phyloP scores from a whole-genome alignment of 345 rosid species.

The thale cress (Arabidopsis thaliana) region DNA sequence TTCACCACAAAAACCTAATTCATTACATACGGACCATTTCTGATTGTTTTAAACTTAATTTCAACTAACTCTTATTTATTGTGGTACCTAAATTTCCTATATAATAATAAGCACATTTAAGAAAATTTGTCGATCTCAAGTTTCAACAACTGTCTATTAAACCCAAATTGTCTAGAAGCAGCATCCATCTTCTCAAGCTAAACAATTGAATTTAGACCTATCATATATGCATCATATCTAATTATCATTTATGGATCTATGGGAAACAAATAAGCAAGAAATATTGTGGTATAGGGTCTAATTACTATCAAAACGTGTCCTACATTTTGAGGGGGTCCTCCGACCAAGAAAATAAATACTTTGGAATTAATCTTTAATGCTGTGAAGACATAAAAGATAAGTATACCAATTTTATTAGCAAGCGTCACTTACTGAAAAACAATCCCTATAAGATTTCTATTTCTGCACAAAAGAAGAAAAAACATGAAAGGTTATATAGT shows the following conservation, averaged over 20 bases:
- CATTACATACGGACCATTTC: constrained; percentile 17
- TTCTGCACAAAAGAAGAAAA: neutral
- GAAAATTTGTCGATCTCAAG: constrained; percentile 26
- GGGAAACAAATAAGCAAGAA: neutral
- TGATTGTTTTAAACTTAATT: constrained; percentile 8
- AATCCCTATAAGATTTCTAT: neutral
- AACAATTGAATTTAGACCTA: constrained; percentile 32
- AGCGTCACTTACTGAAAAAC: neutral
- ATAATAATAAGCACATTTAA: constrained; percentile 21
- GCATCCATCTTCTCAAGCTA: constrained; percentile 29
- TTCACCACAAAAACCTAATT: neutral
- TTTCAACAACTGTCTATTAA: constrained; percentile 23
- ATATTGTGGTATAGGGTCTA: constrained; percentile 27
- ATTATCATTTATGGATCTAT: constrained; percentile 10
- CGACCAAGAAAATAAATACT: constrained; percentile 32
- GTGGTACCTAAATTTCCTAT: constrained; percentile 13
- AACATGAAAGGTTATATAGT: neutral
- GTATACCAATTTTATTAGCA: constrained; percentile 14
- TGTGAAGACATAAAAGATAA: constrained; percentile 16
- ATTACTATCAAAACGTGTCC: constrained; percentile 37
- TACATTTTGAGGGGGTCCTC: constrained; percentile 27
- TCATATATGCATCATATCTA: constrained; percentile 17
- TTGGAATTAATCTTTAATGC: constrained; percentile 32
- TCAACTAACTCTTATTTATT: constrained; percentile 26
- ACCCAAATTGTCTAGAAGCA: constrained; percentile 26